A percentile compares a stretch with the other conserved stretches of the same genome.
These are phyloP conservation scores for Pseudocohnilembus persalinus DNA, from an alignment of 169 alveolate species.

Conservation along the genomic window DNA sequence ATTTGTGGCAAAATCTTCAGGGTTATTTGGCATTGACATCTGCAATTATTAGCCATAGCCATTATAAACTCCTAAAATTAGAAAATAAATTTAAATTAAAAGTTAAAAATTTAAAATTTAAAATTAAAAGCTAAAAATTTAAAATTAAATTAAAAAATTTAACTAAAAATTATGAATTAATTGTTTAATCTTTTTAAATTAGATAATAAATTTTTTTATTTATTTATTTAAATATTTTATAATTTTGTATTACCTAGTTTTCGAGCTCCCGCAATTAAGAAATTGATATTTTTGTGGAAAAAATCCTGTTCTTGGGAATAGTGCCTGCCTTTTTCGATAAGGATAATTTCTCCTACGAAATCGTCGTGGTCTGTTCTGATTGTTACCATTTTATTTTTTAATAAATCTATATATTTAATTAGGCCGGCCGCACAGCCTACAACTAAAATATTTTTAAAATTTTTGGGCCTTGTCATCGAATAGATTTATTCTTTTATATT, in stretches of 20 bases:
- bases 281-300: slow-evolving; percentile 26
- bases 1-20: slow-evolving; percentile 13
- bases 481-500: slow-evolving; percentile 23
- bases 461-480: slow-evolving; percentile 15
- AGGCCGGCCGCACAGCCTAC: slow-evolving; percentile 19
- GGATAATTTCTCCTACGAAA: slow-evolving; percentile 21
- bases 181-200: too few relatives aligned
- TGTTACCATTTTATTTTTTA: slow-evolving; percentile 25
- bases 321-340: slow-evolving; percentile 23
- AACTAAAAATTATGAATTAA: too few relatives aligned
- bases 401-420: slow-evolving; percentile 28
- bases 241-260: slow-evolving; percentile 5
- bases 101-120: too few relatives aligned
- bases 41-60: slow-evolving; percentile 11
- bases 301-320: slow-evolving; percentile 8
- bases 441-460: slow-evolving; percentile 24
- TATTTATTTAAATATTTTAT: too few relatives aligned
- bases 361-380: slow-evolving; percentile 28
- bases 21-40: not conserved
- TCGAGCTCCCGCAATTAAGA: not conserved
- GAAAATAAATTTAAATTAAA: not conserved
- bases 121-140: too few relatives aligned
- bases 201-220: too few relatives aligned
- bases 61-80: slow-evolving; percentile 8
- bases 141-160: too few relatives aligned